Evolutionary conservation across 306 rosid genomes (phyloP), one percentile per base, ranked within the genome.

Genomic region (Vicia faba): DNA sequence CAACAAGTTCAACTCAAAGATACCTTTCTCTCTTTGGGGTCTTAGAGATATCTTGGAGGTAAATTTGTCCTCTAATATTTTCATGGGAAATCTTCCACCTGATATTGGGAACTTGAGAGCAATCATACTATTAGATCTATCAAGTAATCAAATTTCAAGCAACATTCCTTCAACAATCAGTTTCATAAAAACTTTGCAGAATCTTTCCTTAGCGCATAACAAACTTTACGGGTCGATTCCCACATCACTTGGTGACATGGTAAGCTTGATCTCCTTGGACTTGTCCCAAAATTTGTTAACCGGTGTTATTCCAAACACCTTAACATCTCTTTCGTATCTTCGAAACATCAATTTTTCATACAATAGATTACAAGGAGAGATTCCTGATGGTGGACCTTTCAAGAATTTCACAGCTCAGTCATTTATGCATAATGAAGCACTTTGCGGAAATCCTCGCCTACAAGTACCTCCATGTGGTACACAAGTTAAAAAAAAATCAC

Each of bases 21-120:
- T 81, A 23, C 86, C 81, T 6, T 61, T 73, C 11, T 19, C 77
- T 3, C 46, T 81, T 16, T 74, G 80, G 80, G 35, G 50, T 41
- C 71, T 81, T 8, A 26, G 19, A 38, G 31, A 81, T 70, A 61
- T 78, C n/a, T 55, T 81, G 64, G 38, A 20, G 13, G 18, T 78
- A 7, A 38, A 70, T 68, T 55, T 82, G 7, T 74, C 85, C 38
- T 68, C 75, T 9, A 78, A 82, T 71, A 19, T n/a, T 38, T 49
- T 82, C 2, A 29, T 13, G 18, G 85, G 78, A 1, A 18, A 41
- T 12, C 63, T 82, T 36, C 76, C 76, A 25, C 0, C 1, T 8
- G 73, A 72, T 23, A 40, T 83, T 14, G 61, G 45, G 28, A 45
- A 25, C n/a, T 12, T 83, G 44, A 64, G 62, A 13, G 78, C 58